A percentile compares a stretch with the other conserved stretches of the same genome.
Evolutionary conservation across 805 yeast genomes (phyloP).

Genomic region (Aciculoconidium aculeatum): DNA sequence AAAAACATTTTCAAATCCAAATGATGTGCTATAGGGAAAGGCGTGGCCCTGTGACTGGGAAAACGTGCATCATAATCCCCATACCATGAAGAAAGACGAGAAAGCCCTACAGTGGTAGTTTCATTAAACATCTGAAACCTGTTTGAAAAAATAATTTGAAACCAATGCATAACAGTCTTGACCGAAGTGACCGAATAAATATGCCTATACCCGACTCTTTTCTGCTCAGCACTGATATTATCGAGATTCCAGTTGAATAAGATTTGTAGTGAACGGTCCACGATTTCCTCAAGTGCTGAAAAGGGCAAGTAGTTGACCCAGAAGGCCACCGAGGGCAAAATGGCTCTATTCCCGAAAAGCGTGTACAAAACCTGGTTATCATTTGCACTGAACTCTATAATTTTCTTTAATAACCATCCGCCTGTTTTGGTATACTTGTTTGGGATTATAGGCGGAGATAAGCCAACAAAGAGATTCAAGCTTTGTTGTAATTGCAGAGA

Average conservation of each 20-base stretch:
- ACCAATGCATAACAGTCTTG: slow-evolving; percentile 26
- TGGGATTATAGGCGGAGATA: slow-evolving; percentile 28
- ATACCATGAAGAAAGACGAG: slow-evolving; percentile 15
- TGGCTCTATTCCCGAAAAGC: slow-evolving; percentile 23
- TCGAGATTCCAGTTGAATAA: slow-evolving; percentile 24
- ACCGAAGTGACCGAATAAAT: slow-evolving; percentile 26
- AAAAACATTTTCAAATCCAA: slow-evolving; percentile 23
- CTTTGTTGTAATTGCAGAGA: slow-evolving; percentile 12
- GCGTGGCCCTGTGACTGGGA: slow-evolving; percentile 10
- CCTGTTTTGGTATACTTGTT: slow-evolving; percentile 13
- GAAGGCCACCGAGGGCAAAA: slow-evolving; percentile 24
- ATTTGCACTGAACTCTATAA: slow-evolving; percentile 21
- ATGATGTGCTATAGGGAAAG: slow-evolving; percentile 26
- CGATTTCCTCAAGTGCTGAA: slow-evolving; percentile 16
- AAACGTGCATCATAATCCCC: slow-evolving; percentile 9
- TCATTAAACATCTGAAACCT: slow-evolving; percentile 30
- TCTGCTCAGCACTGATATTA: slow-evolving; percentile 19
- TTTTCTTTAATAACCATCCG: slow-evolving; percentile 13
- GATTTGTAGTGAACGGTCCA: slow-evolving; percentile 17
- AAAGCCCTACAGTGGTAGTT: slow-evolving; percentile 18
- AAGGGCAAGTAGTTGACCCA: slow-evolving; percentile 22
- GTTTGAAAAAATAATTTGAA: slow-evolving; percentile 23
- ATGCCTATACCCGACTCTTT: slow-evolving; percentile 23
- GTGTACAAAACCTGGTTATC: slow-evolving; percentile 20
- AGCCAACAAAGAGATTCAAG: slow-evolving; percentile 20